Conservation (phyloP, 495 filamentous ascomycete genomes). For the Physcia stellaris region DNA sequence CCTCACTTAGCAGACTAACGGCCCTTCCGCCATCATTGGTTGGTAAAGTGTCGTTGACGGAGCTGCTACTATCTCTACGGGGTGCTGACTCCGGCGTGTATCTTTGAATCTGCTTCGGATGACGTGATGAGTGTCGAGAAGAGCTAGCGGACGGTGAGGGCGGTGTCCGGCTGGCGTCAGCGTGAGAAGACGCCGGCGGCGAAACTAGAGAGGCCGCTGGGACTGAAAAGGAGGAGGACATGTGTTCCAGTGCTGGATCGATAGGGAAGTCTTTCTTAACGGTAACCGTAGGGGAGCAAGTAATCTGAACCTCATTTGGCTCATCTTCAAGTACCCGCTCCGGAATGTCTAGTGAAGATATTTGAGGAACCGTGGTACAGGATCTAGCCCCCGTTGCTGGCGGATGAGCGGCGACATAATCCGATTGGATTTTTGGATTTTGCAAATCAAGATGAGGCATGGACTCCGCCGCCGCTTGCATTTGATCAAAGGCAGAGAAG, state of each 20-base stretch:
- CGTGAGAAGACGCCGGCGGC: conserved; percentile 36
- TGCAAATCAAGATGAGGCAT: too few species aligned
- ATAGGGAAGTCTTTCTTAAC: not conserved
- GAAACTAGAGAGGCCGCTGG: conserved; percentile 33
- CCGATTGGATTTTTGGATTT: too few species aligned
- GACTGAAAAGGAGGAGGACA: conserved; percentile 10
- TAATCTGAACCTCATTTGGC: not conserved
- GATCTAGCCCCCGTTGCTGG: too few species aligned
- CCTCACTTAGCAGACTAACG: too few species aligned
- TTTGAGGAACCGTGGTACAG: not conserved
- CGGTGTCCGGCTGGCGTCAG: conserved; percentile 16
- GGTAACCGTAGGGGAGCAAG: not conserved
- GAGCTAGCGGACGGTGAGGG: conserved; percentile 31
- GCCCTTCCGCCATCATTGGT: too few species aligned
- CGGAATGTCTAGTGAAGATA: too few species aligned
- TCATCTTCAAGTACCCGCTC: too few species aligned
- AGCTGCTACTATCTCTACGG: conserved; percentile 16
- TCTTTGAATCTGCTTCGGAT: conserved; percentile 32
- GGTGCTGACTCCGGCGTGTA: conserved; percentile 27
- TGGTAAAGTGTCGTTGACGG: conserved; percentile 15
- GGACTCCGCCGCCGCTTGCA: too few species aligned
- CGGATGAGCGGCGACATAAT: too few species aligned
- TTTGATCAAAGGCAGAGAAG: not conserved
- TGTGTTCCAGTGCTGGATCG: not conserved
- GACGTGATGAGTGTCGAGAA: conserved; percentile 37